Evolutionary conservation across 2,329 filamentous ascomycete species (phyloP), one percentile per base, ranked within the genome.

Genomic region (Pyrenophora teres): DNA sequence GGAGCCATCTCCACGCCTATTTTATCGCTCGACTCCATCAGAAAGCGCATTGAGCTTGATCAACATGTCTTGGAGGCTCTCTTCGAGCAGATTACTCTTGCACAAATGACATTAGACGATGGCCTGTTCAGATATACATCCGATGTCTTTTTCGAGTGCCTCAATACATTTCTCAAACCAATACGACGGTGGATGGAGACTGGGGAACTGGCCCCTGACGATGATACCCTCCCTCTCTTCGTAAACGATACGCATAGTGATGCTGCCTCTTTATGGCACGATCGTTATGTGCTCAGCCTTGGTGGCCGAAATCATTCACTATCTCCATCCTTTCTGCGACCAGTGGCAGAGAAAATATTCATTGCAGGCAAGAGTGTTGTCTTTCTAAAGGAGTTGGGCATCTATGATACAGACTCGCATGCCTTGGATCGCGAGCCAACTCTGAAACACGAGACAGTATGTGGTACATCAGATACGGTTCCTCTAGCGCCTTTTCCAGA

Each of bases 281-380:
- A 87, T 51, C 85, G 87, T 63, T 97, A 87, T 70, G 78, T 81
- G 18, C 77, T 97, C 12, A 83, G 87, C 21, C 79, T 77, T 10
- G 84, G 85, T 0, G 72, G 80, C 3, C 78, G 84, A 36, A 85
- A 86, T 13, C 74, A 76, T 1, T 71, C 92, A 1, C 85, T 88
- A 62, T 86, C 87, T 0, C 92, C 93, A 0, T 80, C 76, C 2
- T 97, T 96, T 59, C 79, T 97, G 4, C 83, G 86, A 33, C 81
- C 87, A 2, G 83, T 87, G 2, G 85, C 84, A 0, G 76, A 78
- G 19, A 88, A 86, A 56, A 90, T 97, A 32, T 93, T 96, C 64
- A 91, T 87, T 1, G 87, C 90, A 1, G 93, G 93, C 0, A 97
- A 97, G 73, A 95, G 88, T 63, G 87, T 94, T 48, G 84, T 94